These are phyloP conservation scores for Saccharomyces hybrid DNA, from an alignment of 1,139 yeast genomes.

Conservation along the genomic window DNA sequence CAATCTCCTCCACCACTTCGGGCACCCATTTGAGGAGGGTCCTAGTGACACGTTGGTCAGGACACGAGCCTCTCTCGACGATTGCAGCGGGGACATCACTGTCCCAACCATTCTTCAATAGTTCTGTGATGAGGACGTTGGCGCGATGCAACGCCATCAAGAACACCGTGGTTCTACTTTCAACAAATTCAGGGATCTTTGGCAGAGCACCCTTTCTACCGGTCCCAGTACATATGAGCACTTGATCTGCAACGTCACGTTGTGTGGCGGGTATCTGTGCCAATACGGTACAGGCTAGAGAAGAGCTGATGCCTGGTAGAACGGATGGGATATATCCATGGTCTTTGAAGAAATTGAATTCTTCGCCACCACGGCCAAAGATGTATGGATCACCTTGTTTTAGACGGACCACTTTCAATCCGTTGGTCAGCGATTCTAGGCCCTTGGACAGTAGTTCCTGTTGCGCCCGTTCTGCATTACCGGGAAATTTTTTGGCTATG, in stretches of 20 bases:
- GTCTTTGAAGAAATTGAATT: slow-evolving; percentile 54
- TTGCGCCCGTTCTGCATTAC: slow-evolving; percentile 93
- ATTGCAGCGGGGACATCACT: slow-evolving; percentile 69
- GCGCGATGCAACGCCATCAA: slow-evolving; percentile 88
- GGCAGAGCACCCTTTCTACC: slow-evolving; percentile 86
- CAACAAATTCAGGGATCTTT: slow-evolving; percentile 63
- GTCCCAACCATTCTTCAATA: slow-evolving; percentile 61
- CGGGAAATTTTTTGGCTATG: slow-evolving; percentile 92
- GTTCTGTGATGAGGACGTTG: slow-evolving; percentile 53
- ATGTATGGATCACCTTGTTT: slow-evolving; percentile 98
- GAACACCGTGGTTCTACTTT: slow-evolving; percentile 73
- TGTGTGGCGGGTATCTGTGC: slow-evolving; percentile 88
- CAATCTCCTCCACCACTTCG: slow-evolving; percentile 68
- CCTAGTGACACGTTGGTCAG: slow-evolving; percentile 81
- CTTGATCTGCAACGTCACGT: slow-evolving; percentile 88
- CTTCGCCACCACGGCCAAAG: slow-evolving; percentile 97
- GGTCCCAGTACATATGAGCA: slow-evolving; percentile 88
- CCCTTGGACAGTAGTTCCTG: slow-evolving; percentile 72
- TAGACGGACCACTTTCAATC: slow-evolving; percentile 74
- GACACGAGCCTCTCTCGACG: slow-evolving; percentile 87
- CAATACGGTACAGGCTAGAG: slow-evolving; percentile 82
- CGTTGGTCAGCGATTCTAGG: slow-evolving; percentile 51
- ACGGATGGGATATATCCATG: slow-evolving; percentile 70
- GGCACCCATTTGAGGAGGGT: slow-evolving; percentile 62
- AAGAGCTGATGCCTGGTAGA: slow-evolving; percentile 84